These are phyloP conservation scores for Lentinus brumalis DNA, from an alignment of 768 basidiomycete species.

Conservation along the genomic window DNA sequence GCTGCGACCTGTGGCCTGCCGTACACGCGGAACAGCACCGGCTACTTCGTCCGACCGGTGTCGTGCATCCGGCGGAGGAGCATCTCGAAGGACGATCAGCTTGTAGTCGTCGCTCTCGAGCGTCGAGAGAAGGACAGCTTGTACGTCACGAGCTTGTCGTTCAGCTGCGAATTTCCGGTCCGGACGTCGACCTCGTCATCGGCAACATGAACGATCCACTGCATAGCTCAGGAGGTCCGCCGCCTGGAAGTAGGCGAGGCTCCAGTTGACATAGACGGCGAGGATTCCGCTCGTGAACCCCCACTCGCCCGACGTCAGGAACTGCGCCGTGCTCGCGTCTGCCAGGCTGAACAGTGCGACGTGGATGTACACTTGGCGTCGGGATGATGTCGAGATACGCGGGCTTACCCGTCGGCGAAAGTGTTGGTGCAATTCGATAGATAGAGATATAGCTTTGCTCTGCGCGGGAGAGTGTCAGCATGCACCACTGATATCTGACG, in stretches of 20 bases:
- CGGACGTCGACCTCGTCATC: conserved; percentile 61
- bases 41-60: conserved; percentile 91
- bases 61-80: conserved; percentile 92
- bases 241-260: conserved; percentile 87
- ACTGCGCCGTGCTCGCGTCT: conserved; percentile 66
- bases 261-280: conserved; percentile 67
- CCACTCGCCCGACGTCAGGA: conserved; percentile 88
- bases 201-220: conserved; percentile 66
- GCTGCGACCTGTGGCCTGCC: conserved; percentile 87
- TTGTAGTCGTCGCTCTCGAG: conserved; percentile 83
- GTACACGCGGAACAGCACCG: conserved; percentile 92
- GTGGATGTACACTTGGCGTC: conserved; percentile 82
- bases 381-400: conserved; percentile 94
- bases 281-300: conserved; percentile 80
- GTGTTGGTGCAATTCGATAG: conserved; percentile 50
- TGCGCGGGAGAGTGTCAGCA: conserved; percentile 27
- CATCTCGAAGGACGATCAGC: conserved; percentile 85
- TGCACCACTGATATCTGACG: too few species aligned
- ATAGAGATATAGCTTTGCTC: conserved; percentile 55
- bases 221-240: conserved; percentile 81
- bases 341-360: conserved; percentile 89
- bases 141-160: conserved; percentile 64
- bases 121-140: conserved; percentile 68
- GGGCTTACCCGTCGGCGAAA: conserved; percentile 45
- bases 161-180: conserved; percentile 69